Base-by-base conservation (phyloP, 257 asterid genomes). In the Gardenia jasminoides region DNA sequence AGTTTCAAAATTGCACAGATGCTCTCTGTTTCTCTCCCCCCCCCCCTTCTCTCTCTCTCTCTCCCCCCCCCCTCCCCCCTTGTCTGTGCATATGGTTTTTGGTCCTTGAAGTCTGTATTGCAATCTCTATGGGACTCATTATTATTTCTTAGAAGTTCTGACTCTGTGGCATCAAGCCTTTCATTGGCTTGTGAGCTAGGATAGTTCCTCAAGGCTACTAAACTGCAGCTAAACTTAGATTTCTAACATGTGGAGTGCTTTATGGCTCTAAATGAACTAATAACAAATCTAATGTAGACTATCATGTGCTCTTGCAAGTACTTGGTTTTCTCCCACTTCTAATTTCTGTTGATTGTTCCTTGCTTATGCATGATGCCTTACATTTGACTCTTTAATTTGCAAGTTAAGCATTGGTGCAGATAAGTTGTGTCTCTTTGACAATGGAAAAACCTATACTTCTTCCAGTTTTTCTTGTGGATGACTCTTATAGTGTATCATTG, bases 361-460 rank as follows among this genome's bases (percentile, higher is more conserved):
- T 50, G 31, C 26, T 47, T 22, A 17, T 47, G 4, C 36, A 0
- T 68, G 47, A 67, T 13, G 22, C 39, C 43, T 67, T 50, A 17
- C 50, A 70, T 77, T 66, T 67, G 33, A n/a, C 52, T 58, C 11
- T 6, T 67, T 80, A 76, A 46, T 41, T 48, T 72, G 30, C 46
- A 50, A 1, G 10, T 69, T 39, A 24, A 7, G 10, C 33, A 30
- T 65, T 28, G 33, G 24, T 39, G 22, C 19, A 1, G 15, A 28
- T 28, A 30, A 28, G 10, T 8, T 30, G 70, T 17, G 19, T 28
- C 39, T 11, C 31, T 12, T 20, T 65, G 16, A 28, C 17, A 10
- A 11, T 11, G 17, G 30, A 22, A 64, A 12, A 0, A 58, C 64
- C 20, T 67, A 19, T 9, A 6, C 39, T 11, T 67, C 47, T 36